Evolutionary conservation across 1,284 basidiomycete genomes (phyloP).

Genomic region (Cutaneotrichosporon dermatis): DNA sequence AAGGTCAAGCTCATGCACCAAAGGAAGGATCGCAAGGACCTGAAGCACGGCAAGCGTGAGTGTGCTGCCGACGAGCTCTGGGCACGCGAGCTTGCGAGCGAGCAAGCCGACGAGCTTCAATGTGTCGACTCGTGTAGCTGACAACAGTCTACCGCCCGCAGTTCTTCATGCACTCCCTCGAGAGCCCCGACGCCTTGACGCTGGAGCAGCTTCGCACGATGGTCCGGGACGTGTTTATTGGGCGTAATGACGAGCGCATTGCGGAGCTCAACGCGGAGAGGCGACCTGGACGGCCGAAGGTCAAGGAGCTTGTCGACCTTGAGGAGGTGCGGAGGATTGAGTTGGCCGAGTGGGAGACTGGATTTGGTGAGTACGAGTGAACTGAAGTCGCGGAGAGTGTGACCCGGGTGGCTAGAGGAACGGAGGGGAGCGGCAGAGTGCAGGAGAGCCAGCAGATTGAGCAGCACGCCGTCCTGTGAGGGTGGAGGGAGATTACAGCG

Average conservation of each 20-base stretch:
- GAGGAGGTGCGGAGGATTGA: slow-evolving; percentile 69
- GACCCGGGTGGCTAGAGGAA: too few species aligned
- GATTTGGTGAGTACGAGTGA: slow-evolving; percentile 61
- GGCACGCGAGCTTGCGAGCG: too few species aligned
- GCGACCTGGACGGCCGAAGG: slow-evolving; percentile 73
- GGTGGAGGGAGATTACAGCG: too few species aligned
- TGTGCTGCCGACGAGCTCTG: background rate
- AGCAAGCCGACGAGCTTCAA: too few species aligned
- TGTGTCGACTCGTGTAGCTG: background rate
- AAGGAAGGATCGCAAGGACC: slow-evolving; percentile 55
- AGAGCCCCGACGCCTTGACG: slow-evolving; percentile 58
- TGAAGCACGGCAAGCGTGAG: slow-evolving; percentile 32
- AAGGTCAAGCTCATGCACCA: slow-evolving; percentile 62
- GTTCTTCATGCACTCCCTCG: slow-evolving; percentile 71
- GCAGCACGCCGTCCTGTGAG: too few species aligned
- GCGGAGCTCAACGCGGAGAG: slow-evolving; percentile 61
- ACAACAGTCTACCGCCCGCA: slow-evolving; percentile 62
- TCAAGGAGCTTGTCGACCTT: slow-evolving; percentile 62
- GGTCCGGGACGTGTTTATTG: slow-evolving; percentile 66
- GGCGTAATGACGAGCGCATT: slow-evolving; percentile 65
- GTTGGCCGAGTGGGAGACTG: slow-evolving; percentile 69
- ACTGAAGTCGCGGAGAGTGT: background rate
- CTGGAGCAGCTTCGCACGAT: slow-evolving; percentile 66
- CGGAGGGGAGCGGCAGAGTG: too few species aligned
- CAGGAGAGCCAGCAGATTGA: too few species aligned